phyloP scores from a whole-genome alignment of 345 rosid species.

The Nasturtium officinale region DNA sequence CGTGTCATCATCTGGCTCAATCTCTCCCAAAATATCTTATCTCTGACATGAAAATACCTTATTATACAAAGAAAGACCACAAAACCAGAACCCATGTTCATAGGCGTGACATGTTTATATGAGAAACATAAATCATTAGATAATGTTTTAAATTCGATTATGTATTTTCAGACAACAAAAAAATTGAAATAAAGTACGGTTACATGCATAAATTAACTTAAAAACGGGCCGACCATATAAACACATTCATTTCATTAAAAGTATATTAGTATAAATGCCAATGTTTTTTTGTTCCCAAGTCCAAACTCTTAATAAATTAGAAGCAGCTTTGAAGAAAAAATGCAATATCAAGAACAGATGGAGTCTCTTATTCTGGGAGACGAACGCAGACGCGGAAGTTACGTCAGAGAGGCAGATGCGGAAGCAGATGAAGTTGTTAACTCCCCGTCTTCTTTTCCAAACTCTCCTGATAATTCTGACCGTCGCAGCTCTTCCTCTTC shows the following conservation, averaged over 20 bases:
- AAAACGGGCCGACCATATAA: slow-evolving; percentile 16
- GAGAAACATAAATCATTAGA: slow-evolving; percentile 30
- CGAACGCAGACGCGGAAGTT: slow-evolving; percentile 42
- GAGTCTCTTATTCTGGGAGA: slow-evolving; percentile 41
- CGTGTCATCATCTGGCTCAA: slow-evolving; percentile 13
- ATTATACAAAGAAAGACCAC: slow-evolving; percentile 26
- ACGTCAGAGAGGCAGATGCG: slow-evolving; percentile 26
- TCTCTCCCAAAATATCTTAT: slow-evolving; percentile 20
- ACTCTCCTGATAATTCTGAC: slow-evolving; percentile 42
- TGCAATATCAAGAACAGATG: slow-evolving; percentile 46
- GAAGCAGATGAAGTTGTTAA: slow-evolving; percentile 33
- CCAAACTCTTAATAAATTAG: slow-evolving; percentile 1
- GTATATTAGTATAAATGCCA: slow-evolving; percentile 2
- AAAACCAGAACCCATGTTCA: slow-evolving; percentile 44
- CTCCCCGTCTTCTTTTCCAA: slow-evolving; percentile 40
- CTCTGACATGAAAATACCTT: slow-evolving; percentile 14
- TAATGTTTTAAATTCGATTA: slow-evolving; percentile 41
- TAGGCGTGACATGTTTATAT: slow-evolving; percentile 41
- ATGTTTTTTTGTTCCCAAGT: slow-evolving; percentile 17
- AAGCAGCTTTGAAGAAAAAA: slow-evolving; percentile 6
- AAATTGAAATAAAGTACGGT: not conserved
- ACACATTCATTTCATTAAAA: slow-evolving; percentile 9
- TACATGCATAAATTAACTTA: not conserved
- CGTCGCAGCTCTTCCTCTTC: slow-evolving; percentile 41
- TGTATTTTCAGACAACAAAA: too few relatives aligned